Percentiles rank a stretch among this genome's conserved stretches.
Evolutionary conservation across 768 basidiomycete species (phyloP).

Genomic region (Astraeus odoratus): DNA sequence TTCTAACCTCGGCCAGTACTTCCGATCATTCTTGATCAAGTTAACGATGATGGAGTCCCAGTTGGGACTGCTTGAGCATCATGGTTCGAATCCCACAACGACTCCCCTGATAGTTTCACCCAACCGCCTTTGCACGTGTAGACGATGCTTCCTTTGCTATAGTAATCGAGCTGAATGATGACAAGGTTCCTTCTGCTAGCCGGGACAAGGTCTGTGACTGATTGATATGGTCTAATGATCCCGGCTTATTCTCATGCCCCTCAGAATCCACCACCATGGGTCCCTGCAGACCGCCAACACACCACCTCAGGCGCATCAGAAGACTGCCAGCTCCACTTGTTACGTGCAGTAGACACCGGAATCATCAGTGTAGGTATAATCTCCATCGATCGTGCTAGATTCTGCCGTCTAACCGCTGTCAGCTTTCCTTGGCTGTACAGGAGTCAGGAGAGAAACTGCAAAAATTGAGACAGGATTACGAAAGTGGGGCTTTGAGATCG

Average conservation of each 20-base stretch:
- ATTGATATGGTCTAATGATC: background rate
- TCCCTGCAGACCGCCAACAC: constrained; percentile 63
- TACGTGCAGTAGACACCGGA: constrained; percentile 79
- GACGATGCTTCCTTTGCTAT: constrained; percentile 78
- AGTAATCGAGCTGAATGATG: constrained; percentile 72
- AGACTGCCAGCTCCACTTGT: constrained; percentile 62
- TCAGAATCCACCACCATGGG: constrained; percentile 72
- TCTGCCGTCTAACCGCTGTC: constrained; percentile 3
- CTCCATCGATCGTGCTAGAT: background rate
- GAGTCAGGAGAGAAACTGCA: constrained; percentile 68
- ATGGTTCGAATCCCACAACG: constrained; percentile 31
- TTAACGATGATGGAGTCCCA: constrained; percentile 71
- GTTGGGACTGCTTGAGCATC: constrained; percentile 50
- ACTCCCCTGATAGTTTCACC: background rate
- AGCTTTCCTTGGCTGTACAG: constrained; percentile 75
- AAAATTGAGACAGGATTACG: constrained; percentile 5
- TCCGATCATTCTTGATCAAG: constrained; percentile 79
- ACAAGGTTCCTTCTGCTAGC: constrained; percentile 46
- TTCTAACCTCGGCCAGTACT: constrained; percentile 60
- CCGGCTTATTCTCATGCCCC: background rate
- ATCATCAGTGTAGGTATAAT: constrained; percentile 58
- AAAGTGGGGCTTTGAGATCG: constrained; percentile 3
- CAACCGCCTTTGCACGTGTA: constrained; percentile 14
- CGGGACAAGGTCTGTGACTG: constrained; percentile 36
- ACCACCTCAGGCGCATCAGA: constrained; percentile 64